Conservation (phyloP, 2,329 filamentous ascomycete species). For the Calonectria naviculata region DNA sequence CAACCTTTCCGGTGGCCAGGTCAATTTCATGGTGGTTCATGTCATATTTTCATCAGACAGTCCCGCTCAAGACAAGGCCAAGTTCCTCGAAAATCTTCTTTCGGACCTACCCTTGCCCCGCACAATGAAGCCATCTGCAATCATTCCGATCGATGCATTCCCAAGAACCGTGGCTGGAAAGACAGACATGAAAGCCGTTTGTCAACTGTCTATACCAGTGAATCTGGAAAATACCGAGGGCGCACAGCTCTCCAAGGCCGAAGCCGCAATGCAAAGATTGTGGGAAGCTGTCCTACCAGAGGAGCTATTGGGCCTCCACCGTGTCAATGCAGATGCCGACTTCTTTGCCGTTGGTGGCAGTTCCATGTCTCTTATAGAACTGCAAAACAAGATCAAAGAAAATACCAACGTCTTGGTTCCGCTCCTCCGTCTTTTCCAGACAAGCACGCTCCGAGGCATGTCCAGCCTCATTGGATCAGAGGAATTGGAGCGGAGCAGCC, state of each 20-base stretch:
- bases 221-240: too few species aligned
- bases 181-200: constrained; percentile 41
- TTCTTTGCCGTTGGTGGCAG: constrained; percentile 2
- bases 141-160: constrained; percentile 40
- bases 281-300: constrained; percentile 33
- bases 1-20: neutral
- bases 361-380: constrained; percentile 4
- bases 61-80: neutral
- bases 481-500: neutral
- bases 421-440: neutral
- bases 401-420: neutral
- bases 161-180: constrained; percentile 46
- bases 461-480: neutral
- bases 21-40: constrained; percentile 41
- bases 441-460: neutral
- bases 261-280: constrained; percentile 16
- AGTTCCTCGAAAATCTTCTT: constrained; percentile 3
- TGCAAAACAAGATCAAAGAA: neutral
- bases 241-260: neutral
- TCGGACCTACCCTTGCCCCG: constrained; percentile 39
- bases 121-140: constrained; percentile 47
- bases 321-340: constrained; percentile 15
- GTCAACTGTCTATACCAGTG: constrained; percentile 33
- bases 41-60: constrained; percentile 36
- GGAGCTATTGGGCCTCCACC: constrained; percentile 14